Conservation (phyloP, 495 filamentous ascomycete genomes). For the Parmelia sp. region DNA sequence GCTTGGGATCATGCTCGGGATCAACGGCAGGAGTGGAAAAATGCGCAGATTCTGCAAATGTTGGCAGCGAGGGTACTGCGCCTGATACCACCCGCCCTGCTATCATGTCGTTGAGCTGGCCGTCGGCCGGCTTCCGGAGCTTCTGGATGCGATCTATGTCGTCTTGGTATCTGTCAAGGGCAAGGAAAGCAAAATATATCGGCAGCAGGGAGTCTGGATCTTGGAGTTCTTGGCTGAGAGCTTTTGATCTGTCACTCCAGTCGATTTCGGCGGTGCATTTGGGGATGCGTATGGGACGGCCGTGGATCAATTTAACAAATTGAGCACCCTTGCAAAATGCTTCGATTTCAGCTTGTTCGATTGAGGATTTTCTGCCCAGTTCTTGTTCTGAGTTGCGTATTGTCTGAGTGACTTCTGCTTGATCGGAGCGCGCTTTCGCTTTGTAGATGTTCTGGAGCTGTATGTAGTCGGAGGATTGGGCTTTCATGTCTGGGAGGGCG, state of each 20-base stretch:
- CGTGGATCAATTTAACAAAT: conserved; percentile 80
- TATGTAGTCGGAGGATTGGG: conserved; percentile 85
- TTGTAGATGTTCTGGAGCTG: conserved; percentile 93
- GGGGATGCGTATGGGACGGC: conserved; percentile 47
- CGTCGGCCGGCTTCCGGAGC: background rate
- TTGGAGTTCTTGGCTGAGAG: conserved; percentile 17
- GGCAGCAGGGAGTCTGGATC: conserved; percentile 59
- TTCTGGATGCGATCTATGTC: conserved; percentile 9
- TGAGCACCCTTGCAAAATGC: conserved; percentile 93
- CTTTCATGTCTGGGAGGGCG: conserved; percentile 95
- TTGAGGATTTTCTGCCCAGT: conserved; percentile 40
- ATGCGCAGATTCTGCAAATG: conserved; percentile 13
- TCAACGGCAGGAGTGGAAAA: conserved; percentile 13
- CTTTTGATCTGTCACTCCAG: conserved; percentile 33
- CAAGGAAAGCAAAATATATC: conserved; percentile 68
- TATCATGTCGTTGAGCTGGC: background rate
- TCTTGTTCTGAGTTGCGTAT: conserved; percentile 56
- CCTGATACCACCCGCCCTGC: conserved; percentile 5
- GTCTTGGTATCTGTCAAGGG: conserved; percentile 42
- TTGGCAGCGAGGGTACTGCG: conserved; percentile 4
- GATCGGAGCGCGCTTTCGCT: conserved; percentile 72
- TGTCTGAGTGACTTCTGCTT: conserved; percentile 65
- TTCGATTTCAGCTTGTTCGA: conserved; percentile 75
- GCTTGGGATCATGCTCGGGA: conserved; percentile 8
- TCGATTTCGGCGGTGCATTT: conserved; percentile 26